Evolutionary conservation across 495 filamentous ascomycete species (phyloP), one percentile per base, ranked within the genome.

Genomic region (Penicillium longicatenatum): DNA sequence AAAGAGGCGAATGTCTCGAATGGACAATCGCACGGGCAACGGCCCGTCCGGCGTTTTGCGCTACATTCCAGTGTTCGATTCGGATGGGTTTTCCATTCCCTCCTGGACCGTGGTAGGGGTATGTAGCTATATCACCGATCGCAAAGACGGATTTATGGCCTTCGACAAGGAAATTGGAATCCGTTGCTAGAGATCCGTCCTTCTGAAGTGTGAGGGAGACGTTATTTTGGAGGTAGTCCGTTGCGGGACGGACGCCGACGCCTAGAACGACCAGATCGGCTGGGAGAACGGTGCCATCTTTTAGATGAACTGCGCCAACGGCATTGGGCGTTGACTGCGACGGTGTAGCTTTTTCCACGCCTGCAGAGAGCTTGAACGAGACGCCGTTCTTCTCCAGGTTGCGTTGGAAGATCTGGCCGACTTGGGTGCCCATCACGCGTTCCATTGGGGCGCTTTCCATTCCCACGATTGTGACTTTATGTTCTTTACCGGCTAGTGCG

Each of bases 21-120:
- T 86, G 81, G 35, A 82, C 78, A 55, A 98, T 97, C 57, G 89
- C 80, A 53, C 77, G 73, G 5, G 90, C 94, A 6, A 86, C 94
- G 21, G 79, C 76, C 17, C 93, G 88, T 5, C 94, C 94, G 5
- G 88, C 76, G 61, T 97, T 97, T 72, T 98, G 94, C 3, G 94
- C 94, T 2, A 98, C 94, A 70, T 97, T 92, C 93, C 93, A 98
- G 70, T 98, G 94, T 77, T 98, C 95, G 71, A 97, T 96, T 54
- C 91, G 79, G 2, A 82, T 83, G 24, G 78, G 78, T 5, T 76
- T 79, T 52, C 90, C 58, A 2, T 86, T 75, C 2, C 88, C 84
- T n/a, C 90, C 91, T 0, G 93, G 93, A 2, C 93, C 93, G 69
- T 91, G 83, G 75, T 97, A 98, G 0, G 93, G 93, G 67, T 91